phyloP scores from a whole-genome alignment of 116 monocot species.

The Cymodocea nodosa region DNA sequence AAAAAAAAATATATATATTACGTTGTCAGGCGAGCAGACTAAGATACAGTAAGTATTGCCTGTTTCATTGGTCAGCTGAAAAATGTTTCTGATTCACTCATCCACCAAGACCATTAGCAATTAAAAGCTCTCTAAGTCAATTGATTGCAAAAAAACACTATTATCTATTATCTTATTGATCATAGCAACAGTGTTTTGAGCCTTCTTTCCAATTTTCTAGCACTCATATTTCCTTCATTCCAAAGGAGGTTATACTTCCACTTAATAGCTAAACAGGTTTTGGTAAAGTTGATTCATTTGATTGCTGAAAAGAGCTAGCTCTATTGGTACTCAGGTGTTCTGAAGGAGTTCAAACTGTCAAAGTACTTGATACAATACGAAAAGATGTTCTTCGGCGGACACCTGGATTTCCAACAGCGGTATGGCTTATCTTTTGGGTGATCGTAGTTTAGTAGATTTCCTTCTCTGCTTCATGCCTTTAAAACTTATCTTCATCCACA shows the following conservation, averaged over 20 bases:
- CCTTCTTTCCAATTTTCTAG: no score
- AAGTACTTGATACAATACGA: constrained; percentile 61
- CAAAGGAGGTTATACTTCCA: no score
- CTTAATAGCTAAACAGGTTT: not conserved
- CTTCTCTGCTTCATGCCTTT: not conserved
- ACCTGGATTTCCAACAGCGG: constrained; percentile 58
- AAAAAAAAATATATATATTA: not conserved
- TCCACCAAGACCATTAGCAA: no score
- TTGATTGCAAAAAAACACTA: no score
- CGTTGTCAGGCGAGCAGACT: no score
- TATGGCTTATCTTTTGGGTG: constrained; percentile 1
- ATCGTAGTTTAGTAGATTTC: not conserved
- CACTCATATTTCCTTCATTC: no score
- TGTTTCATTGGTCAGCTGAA: no score
- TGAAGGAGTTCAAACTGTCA: constrained; percentile 43
- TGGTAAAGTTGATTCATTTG: not conserved
- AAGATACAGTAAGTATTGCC: no score
- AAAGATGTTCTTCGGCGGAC: constrained; percentile 43
- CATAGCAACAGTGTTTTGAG: no score
- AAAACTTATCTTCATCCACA: not conserved
- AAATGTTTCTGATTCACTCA: no score
- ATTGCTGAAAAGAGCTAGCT: not conserved
- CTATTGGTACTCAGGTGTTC: constrained; percentile 27
- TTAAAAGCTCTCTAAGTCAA: no score
- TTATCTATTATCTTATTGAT: no score